Conservation (phyloP, 2,329 filamentous ascomycete genomes). For the Aquanectria penicillioides region DNA sequence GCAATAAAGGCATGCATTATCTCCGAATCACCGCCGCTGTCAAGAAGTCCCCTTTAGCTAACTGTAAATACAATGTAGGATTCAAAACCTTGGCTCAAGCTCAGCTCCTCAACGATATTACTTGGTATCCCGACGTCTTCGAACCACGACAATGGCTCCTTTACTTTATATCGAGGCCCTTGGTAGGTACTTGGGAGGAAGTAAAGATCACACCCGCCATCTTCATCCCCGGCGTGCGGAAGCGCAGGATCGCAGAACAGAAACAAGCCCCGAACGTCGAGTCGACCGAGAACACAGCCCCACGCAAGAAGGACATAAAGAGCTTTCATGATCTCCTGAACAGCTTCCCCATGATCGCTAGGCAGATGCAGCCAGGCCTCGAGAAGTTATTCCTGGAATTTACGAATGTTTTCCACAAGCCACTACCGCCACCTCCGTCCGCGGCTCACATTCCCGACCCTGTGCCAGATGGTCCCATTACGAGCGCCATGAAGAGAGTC, state of each 20-base stretch:
- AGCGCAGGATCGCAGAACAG: slow-evolving; percentile 49
- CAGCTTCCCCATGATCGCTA: slow-evolving; percentile 93
- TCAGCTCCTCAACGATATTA: slow-evolving; percentile 81
- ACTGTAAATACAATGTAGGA: slow-evolving; percentile 63
- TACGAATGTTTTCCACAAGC: slow-evolving; percentile 83
- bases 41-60: slow-evolving; percentile 34
- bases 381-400: slow-evolving; percentile 94
- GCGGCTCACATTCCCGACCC: slow-evolving; percentile 69
- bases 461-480: slow-evolving; percentile 64
- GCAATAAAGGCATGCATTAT: slow-evolving; percentile 81
- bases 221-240: slow-evolving; percentile 58
- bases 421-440: slow-evolving; percentile 79
- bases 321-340: slow-evolving; percentile 90
- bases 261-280: slow-evolving; percentile 50
- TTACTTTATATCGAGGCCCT: slow-evolving; percentile 92
- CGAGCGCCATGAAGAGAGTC: slow-evolving; percentile 63
- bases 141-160: slow-evolving; percentile 95
- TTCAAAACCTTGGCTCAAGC: slow-evolving; percentile 94
- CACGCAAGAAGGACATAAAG: slow-evolving; percentile 86
- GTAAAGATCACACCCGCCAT: slow-evolving; percentile 75
- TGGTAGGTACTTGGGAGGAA: slow-evolving; percentile 86
- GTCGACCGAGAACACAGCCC: slow-evolving; percentile 54
- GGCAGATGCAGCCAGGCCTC: slow-evolving; percentile 93
- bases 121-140: slow-evolving; percentile 90
- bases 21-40: not conserved